phyloP scores from a whole-genome alignment of 164 flowering plant species.

The Saururus chinensis region DNA sequence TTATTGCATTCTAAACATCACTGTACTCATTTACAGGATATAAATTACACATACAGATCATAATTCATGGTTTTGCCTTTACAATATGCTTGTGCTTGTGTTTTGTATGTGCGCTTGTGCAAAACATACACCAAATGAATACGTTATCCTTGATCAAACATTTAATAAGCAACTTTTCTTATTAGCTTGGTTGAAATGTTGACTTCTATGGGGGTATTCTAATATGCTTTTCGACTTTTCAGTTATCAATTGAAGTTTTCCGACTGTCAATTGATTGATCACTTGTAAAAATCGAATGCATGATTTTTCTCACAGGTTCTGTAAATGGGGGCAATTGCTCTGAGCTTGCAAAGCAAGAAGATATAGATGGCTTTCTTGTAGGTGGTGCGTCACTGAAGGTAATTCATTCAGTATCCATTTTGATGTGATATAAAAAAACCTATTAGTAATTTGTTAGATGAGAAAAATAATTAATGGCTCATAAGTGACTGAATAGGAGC shows the following conservation, averaged over 20 bases:
- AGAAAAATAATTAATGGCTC: not conserved
- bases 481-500: not conserved
- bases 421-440: not conserved
- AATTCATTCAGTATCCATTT: too few species aligned
- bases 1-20: not conserved
- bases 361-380: slow-evolving; percentile 96
- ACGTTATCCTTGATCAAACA: too few species aligned
- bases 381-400: slow-evolving; percentile 99
- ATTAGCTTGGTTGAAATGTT: too few species aligned
- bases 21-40: not conserved
- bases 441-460: not conserved
- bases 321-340: slow-evolving; percentile 86
- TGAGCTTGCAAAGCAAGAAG: slow-evolving; percentile 93
- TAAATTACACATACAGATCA: not conserved
- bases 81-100: not conserved
- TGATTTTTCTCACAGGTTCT: slow-evolving; percentile 43
- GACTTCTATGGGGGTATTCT: too few species aligned
- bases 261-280: not conserved
- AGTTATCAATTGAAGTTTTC: too few species aligned
- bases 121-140: too few species aligned
- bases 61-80: not conserved
- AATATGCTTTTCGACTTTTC: too few species aligned
- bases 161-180: too few species aligned
- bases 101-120: not conserved
- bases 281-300: not conserved